phyloP scores from a whole-genome alignment of 371 early-diverging fungal species.

The Quaeritorhiza haematococci region DNA sequence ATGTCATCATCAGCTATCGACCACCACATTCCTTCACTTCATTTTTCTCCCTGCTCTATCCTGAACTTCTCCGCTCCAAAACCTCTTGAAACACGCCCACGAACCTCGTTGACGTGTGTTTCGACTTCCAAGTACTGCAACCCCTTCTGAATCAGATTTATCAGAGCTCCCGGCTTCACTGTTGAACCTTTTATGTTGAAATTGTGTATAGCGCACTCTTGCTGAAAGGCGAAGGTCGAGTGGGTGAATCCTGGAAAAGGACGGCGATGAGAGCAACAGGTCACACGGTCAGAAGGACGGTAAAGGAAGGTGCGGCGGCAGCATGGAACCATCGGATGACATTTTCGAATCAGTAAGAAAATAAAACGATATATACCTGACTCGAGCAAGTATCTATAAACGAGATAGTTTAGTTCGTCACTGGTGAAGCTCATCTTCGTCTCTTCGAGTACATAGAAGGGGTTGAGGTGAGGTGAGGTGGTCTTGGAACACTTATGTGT shows the following conservation, averaged over 20 bases:
- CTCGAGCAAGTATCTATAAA: constrained; percentile 87
- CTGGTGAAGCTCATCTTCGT: constrained; percentile 54
- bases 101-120: constrained; percentile 71
- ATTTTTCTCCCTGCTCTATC: too few relatives aligned
- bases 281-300: background rate
- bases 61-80: background rate
- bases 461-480: too few relatives aligned
- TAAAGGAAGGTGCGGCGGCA: background rate
- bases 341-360: constrained; percentile 2
- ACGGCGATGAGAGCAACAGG: background rate
- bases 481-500: too few relatives aligned
- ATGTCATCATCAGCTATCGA: too few relatives aligned
- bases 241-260: constrained; percentile 74
- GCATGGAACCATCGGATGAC: constrained; percentile 1
- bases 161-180: constrained; percentile 82
- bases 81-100: constrained; percentile 1
- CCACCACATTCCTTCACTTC: too few relatives aligned
- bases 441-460: constrained; percentile 1
- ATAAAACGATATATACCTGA: constrained; percentile 63
- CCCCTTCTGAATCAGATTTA: constrained; percentile 86
- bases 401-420: constrained; percentile 91
- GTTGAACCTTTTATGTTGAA: constrained; percentile 41
- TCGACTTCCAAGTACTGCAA: constrained; percentile 88
- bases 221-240: constrained; percentile 82
- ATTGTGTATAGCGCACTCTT: constrained; percentile 78